Conservation (phyloP, 2,329 filamentous ascomycete species). For the Colletotrichum sp. region DNA sequence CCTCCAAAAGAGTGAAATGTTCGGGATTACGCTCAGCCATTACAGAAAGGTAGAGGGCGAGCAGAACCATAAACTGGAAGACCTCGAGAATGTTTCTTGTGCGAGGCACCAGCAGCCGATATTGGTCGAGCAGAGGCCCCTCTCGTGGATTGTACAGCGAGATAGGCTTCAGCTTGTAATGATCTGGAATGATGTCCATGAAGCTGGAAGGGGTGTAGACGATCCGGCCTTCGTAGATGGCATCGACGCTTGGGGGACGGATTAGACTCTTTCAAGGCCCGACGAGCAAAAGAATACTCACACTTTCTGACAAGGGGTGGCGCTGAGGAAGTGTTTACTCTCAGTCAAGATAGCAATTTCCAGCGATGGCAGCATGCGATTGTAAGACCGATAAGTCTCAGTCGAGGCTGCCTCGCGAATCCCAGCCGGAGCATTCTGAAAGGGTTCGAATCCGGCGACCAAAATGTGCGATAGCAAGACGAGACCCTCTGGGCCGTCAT, state of each 20-base stretch:
- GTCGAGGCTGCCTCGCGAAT: constrained; percentile 64
- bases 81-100: constrained; percentile 79
- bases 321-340: constrained; percentile 78
- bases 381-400: constrained; percentile 51
- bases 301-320: constrained; percentile 81
- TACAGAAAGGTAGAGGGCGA: constrained; percentile 72
- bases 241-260: constrained; percentile 59
- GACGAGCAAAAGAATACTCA: constrained; percentile 28
- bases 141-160: constrained; percentile 79
- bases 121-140: constrained; percentile 81
- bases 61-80: constrained; percentile 72
- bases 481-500: constrained; percentile 72
- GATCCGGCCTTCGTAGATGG: constrained; percentile 80
- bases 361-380: constrained; percentile 73
- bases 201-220: constrained; percentile 84
- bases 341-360: constrained; percentile 85
- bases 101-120: constrained; percentile 81
- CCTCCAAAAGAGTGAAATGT: constrained; percentile 61
- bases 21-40: constrained; percentile 72
- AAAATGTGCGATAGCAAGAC: constrained; percentile 79
- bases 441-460: constrained; percentile 83
- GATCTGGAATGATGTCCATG: constrained; percentile 83
- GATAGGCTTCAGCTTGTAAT: constrained; percentile 85
- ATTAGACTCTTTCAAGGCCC: background rate
- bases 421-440: constrained; percentile 78